These are phyloP conservation scores for Fusarium tanahbumbuense DNA, from an alignment of 2,329 filamentous ascomycete species.

Conservation along the genomic window DNA sequence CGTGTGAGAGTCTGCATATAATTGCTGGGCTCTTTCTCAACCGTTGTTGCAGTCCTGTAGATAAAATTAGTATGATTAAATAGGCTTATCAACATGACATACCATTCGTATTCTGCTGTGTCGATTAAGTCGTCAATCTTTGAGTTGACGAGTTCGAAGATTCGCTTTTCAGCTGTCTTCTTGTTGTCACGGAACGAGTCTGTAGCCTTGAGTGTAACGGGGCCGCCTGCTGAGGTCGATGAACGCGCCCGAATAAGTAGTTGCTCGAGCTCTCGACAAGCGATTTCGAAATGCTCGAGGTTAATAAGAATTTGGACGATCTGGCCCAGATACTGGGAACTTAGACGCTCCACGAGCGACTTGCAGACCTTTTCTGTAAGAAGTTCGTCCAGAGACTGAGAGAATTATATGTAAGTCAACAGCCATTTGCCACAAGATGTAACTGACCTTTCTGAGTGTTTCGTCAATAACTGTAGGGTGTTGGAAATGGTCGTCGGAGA, in stretches of 20 bases:
- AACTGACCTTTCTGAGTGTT: constrained; percentile 77
- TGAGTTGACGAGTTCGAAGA: constrained; percentile 97
- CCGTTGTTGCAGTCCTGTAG: constrained; percentile 63
- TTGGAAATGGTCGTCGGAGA: constrained; percentile 95
- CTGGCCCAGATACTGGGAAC: constrained; percentile 93
- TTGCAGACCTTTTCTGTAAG: constrained; percentile 92
- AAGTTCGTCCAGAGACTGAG: constrained; percentile 90
- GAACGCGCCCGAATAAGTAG: constrained; percentile 87
- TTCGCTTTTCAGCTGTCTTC: constrained; percentile 95
- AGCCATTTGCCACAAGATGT: fast-evolving
- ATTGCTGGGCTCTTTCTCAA: constrained; percentile 80
- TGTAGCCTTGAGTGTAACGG: constrained; percentile 83
- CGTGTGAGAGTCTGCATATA: constrained; percentile 96
- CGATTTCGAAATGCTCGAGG: constrained; percentile 94
- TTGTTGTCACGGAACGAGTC: constrained; percentile 89
- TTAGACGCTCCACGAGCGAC: constrained; percentile 86
- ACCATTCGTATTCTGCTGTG: constrained; percentile 97
- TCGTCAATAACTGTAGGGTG: constrained; percentile 91
- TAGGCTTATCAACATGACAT: constrained; percentile 35
- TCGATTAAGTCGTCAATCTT: constrained; percentile 99
- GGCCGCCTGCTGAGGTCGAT: constrained; percentile 81
- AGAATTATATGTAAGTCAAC: constrained; percentile 15
- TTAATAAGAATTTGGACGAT: constrained; percentile 99
- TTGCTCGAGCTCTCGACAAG: constrained; percentile 88
- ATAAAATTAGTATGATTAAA: constrained; percentile 30